These are phyloP conservation scores for Mucor ambiguus DNA, from an alignment of 371 early-diverging fungal species.

Conservation along the genomic window DNA sequence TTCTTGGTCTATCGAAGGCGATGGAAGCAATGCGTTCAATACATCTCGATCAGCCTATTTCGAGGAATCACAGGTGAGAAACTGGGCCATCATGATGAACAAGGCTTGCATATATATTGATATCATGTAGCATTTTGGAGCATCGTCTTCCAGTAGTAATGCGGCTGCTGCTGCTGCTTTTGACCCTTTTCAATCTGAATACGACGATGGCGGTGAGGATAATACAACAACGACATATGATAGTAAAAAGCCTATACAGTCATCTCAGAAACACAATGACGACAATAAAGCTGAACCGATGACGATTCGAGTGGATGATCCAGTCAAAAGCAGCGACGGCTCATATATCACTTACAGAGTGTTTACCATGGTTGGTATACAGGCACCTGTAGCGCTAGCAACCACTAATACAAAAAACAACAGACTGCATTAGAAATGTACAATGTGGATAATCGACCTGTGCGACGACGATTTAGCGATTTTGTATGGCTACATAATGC, in stretches of 20 bases:
- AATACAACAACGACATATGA: not conserved
- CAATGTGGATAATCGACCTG: slow-evolving; percentile 41
- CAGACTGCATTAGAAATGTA: slow-evolving; percentile 64
- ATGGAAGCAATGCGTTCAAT: not conserved
- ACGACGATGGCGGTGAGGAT: not conserved
- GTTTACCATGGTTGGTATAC: slow-evolving; percentile 30
- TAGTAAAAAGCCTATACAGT: not conserved
- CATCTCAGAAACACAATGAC: not conserved
- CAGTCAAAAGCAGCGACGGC: slow-evolving; percentile 64
- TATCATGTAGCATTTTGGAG: not conserved
- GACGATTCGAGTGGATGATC: slow-evolving; percentile 69
- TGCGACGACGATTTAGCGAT: slow-evolving; percentile 91
- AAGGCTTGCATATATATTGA: not conserved
- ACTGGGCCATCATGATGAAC: not conserved
- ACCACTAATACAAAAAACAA: too few relatives aligned
- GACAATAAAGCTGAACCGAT: slow-evolving; percentile 30
- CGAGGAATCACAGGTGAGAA: not conserved
- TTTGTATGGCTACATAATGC: slow-evolving; percentile 87
- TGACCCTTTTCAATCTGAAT: slow-evolving; percentile 22
- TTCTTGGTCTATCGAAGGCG: slow-evolving; percentile 14
- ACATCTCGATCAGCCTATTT: slow-evolving; percentile 1
- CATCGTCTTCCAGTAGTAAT: slow-evolving; percentile 15
- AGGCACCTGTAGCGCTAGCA: not conserved
- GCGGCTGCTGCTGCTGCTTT: slow-evolving; percentile 7
- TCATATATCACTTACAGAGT: slow-evolving; percentile 40